phyloP scores from a whole-genome alignment of 306 rosid genomes.

The Inga laurina region DNA sequence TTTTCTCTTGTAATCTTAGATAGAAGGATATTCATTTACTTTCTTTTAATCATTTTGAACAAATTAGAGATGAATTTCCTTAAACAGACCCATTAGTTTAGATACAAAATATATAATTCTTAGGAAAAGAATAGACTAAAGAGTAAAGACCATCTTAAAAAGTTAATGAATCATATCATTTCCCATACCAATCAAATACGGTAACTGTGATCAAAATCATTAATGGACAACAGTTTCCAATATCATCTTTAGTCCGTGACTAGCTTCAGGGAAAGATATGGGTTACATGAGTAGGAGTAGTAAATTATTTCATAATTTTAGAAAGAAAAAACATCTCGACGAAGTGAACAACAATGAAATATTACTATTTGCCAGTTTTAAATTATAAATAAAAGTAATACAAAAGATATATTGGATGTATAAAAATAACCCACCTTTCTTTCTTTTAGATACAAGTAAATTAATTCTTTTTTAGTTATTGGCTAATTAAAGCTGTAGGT shows the following conservation, averaged over 20 bases:
- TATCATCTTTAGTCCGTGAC: background rate
- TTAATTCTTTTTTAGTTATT: background rate
- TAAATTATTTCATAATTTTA: background rate
- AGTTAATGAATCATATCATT: background rate
- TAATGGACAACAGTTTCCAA: background rate
- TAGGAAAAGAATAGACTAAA: background rate
- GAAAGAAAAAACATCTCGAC: background rate
- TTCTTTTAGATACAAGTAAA: background rate
- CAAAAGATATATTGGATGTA: background rate
- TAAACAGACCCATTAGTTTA: background rate
- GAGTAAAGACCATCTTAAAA: background rate
- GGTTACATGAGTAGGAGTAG: background rate
- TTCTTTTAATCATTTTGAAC: background rate
- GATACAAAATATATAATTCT: background rate
- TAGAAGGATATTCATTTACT: background rate
- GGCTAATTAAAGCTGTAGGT: background rate
- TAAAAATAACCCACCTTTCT: background rate
- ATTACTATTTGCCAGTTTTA: background rate
- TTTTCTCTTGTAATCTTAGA: background rate
- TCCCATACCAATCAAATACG: background rate
- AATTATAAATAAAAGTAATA: background rate
- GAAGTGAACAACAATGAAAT: background rate
- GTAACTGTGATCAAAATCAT: background rate
- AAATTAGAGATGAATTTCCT: background rate
- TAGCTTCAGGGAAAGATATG: background rate